phyloP scores from a whole-genome alignment of 75 land plant species.

The Selaginella tamariscina region DNA sequence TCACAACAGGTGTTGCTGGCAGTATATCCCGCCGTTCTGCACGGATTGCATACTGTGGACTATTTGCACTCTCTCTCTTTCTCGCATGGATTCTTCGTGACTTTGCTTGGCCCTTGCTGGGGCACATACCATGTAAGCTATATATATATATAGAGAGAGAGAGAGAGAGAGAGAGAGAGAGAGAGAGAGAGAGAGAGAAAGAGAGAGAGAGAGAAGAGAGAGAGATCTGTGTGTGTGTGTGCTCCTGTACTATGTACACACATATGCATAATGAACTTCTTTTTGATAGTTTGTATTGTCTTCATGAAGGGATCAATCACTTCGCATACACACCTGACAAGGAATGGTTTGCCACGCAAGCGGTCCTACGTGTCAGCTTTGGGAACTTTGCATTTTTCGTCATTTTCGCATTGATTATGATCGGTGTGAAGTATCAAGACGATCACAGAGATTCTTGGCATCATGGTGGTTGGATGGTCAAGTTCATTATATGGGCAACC shows the following conservation, averaged over 20 bases:
- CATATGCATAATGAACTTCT: too few relatives aligned
- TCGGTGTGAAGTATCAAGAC: constrained; percentile 78
- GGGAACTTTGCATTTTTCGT: constrained; percentile 87
- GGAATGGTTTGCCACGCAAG: constrained; percentile 96
- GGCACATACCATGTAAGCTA: constrained; percentile 75
- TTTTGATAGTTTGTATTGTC: too few relatives aligned
- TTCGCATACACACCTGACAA: constrained; percentile 65
- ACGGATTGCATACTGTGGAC: constrained; percentile 86
- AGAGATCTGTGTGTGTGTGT: too few relatives aligned
- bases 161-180: too few relatives aligned
- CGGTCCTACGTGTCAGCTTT: constrained; percentile 86
- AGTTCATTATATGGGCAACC: constrained; percentile 61
- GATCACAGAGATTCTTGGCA: constrained; percentile 83
- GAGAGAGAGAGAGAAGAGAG: too few relatives aligned
- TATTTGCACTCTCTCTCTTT: constrained; percentile 71
- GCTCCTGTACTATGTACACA: too few relatives aligned
- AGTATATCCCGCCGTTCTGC: constrained; percentile 79
- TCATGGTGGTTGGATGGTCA: constrained; percentile 98
- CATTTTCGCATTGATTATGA: constrained; percentile 56
- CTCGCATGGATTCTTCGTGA: constrained; percentile 82
- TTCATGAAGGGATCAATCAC: constrained; percentile 79
- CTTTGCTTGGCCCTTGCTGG: constrained; percentile 75
- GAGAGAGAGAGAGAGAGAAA: too few relatives aligned
- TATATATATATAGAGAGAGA: too few relatives aligned
- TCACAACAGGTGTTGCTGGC: constrained; percentile 49